Evolutionary conservation across 2,329 filamentous ascomycete genomes (phyloP).

Genomic region (Trichophyton mentagrophytes): DNA sequence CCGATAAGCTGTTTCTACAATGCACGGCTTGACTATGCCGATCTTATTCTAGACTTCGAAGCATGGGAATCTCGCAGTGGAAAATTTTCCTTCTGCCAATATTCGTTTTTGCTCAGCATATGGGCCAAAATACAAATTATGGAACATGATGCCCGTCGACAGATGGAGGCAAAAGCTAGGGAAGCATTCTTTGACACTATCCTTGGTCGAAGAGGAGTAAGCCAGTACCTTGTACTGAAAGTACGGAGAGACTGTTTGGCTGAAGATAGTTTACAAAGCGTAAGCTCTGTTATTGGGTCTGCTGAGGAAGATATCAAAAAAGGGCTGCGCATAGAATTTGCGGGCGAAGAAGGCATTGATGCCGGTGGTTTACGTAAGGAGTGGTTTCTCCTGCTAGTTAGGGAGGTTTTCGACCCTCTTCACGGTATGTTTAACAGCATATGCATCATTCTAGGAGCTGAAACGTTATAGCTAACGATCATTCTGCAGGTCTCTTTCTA

Average conservation of each 20-base stretch:
- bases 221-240: slow-evolving; percentile 63
- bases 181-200: slow-evolving; percentile 89
- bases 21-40: slow-evolving; percentile 71
- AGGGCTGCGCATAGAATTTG: slow-evolving; percentile 70
- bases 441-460: neutral
- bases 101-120: slow-evolving; percentile 82
- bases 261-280: slow-evolving; percentile 72
- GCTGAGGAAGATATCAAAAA: slow-evolving; percentile 82
- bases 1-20: slow-evolving; percentile 81
- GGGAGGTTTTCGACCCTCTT: slow-evolving; percentile 82
- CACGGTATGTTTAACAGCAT: slow-evolving; percentile 49
- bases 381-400: slow-evolving; percentile 79
- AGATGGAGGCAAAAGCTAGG: slow-evolving; percentile 79
- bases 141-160: slow-evolving; percentile 72
- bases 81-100: slow-evolving; percentile 82
- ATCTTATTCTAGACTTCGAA: slow-evolving; percentile 75
- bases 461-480: slow-evolving; percentile 1
- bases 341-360: slow-evolving; percentile 82
- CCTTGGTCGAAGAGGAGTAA: slow-evolving; percentile 57
- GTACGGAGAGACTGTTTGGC: slow-evolving; percentile 76
- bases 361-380: slow-evolving; percentile 82
- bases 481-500: slow-evolving; percentile 62
- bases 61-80: slow-evolving; percentile 64
- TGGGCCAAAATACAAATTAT: slow-evolving; percentile 85
- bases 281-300: slow-evolving; percentile 72